Evolutionary conservation across 176 grass and related monocot species (phyloP).

Genomic region (Cenchrus fungigraminus): DNA sequence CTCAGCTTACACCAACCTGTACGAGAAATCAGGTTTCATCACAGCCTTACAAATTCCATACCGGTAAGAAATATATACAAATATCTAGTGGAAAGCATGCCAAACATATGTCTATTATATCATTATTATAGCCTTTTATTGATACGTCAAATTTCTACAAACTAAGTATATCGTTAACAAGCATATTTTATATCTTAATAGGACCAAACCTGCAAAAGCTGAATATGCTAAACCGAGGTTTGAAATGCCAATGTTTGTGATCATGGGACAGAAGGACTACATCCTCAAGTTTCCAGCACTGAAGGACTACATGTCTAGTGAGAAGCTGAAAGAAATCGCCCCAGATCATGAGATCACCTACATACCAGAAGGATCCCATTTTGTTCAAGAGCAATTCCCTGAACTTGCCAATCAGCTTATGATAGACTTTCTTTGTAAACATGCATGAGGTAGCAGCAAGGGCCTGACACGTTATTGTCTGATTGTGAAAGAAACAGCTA

Average conservation of each 20-base stretch:
- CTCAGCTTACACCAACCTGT: conserved; percentile 20
- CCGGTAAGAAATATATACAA: conserved; percentile 21
- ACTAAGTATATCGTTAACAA: neutral
- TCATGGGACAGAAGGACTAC: conserved; percentile 56
- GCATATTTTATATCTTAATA: neutral
- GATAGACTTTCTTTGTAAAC: conserved; percentile 38
- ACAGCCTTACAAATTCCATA: conserved; percentile 51
- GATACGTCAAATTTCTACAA: neutral
- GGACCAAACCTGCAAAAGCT: neutral
- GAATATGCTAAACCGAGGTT: conserved; percentile 26
- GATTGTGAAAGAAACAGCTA: neutral
- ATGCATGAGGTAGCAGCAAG: conserved; percentile 13
- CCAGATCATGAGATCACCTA: conserved; percentile 45
- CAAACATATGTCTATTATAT: neutral
- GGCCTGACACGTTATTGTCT: neutral
- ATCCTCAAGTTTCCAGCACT: conserved; percentile 44
- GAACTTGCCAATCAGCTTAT: conserved; percentile 37
- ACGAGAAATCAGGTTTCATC: conserved; percentile 39
- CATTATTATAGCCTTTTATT: neutral
- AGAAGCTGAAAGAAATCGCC: conserved; percentile 49
- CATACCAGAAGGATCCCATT: conserved; percentile 50
- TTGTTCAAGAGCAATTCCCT: conserved; percentile 60
- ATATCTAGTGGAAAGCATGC: neutral
- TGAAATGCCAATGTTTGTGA: conserved; percentile 47
- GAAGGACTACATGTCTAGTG: conserved; percentile 38